A percentile compares a stretch with the other conserved stretches of the same genome.
phyloP scores from a whole-genome alignment of 768 basidiomycete genomes.

The Dendrothele bispora region DNA sequence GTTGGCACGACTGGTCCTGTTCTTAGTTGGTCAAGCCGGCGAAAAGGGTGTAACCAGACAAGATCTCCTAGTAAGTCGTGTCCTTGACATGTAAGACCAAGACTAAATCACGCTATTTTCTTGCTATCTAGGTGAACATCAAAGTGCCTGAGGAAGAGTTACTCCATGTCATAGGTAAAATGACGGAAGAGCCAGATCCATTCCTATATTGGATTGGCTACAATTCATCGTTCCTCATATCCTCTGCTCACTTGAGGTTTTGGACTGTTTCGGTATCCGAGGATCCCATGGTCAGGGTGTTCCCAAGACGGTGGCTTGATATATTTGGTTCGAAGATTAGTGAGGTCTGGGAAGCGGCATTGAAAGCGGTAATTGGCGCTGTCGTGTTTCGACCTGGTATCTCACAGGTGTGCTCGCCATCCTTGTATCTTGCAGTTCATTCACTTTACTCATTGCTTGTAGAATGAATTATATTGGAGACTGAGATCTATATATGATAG shows the following conservation, averaged over 20 bases:
- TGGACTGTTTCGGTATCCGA: constrained; percentile 62
- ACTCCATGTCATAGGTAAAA: constrained; percentile 34
- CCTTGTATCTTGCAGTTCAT: constrained; percentile 6
- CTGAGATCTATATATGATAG: constrained; percentile 72
- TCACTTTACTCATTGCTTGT: constrained; percentile 8
- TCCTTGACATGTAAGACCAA: background rate
- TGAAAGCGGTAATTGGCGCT: constrained; percentile 65
- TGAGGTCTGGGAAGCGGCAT: constrained; percentile 72
- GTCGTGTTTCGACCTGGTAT: constrained; percentile 74
- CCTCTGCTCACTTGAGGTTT: constrained; percentile 44
- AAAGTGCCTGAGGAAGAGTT: constrained; percentile 17
- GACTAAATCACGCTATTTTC: background rate
- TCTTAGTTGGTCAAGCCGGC: constrained; percentile 33
- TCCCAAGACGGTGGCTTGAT: constrained; percentile 79
- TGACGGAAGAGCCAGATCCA: constrained; percentile 51
- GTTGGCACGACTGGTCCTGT: constrained; percentile 33
- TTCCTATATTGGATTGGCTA: constrained; percentile 73
- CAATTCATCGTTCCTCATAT: constrained; percentile 50
- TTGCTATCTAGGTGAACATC: constrained; percentile 19
- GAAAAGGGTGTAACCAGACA: constrained; percentile 38
- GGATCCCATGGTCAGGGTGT: constrained; percentile 41
- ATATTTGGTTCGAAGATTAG: constrained; percentile 59
- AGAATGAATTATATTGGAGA: constrained; percentile 75
- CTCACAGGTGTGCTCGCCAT: constrained; percentile 53
- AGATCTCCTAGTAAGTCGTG: constrained; percentile 35